Evolutionary conservation across 495 filamentous ascomycete genomes (phyloP).

Genomic region (Halenospora varia): DNA sequence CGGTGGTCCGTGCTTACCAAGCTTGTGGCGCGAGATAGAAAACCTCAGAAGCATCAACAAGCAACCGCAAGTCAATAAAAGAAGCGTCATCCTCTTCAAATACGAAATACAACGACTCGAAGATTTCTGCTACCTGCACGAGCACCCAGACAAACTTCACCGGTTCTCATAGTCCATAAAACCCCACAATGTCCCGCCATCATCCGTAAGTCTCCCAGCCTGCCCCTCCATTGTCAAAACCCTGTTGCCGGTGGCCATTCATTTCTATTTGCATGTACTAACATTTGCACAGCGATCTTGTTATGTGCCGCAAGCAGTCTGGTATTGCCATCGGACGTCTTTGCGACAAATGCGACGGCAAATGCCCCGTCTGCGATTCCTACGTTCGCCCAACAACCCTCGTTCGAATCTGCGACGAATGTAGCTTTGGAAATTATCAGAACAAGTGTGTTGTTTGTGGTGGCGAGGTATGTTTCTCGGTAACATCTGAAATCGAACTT

Average conservation of each 20-base stretch:
- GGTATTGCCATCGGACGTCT: constrained; percentile 98
- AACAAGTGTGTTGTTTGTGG: constrained; percentile 99
- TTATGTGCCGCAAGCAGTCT: constrained; percentile 99
- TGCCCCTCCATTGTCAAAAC: constrained; percentile 11
- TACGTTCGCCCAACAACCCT: constrained; percentile 98
- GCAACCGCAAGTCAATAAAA: too few relatives aligned
- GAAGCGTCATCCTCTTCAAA: background rate
- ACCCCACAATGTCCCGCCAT: constrained; percentile 63
- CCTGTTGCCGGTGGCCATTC: constrained; percentile 23
- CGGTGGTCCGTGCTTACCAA: constrained; percentile 21
- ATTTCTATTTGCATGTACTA: constrained; percentile 27
- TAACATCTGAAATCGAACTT: background rate
- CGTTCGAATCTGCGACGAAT: constrained; percentile 98
- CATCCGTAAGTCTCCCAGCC: constrained; percentile 56
- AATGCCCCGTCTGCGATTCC: constrained; percentile 97
- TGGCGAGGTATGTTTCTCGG: constrained; percentile 56
- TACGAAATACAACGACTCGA: background rate
- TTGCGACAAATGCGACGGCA: constrained; percentile 99
- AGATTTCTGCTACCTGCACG: too few relatives aligned
- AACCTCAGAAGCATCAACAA: background rate
- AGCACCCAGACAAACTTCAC: too few relatives aligned
- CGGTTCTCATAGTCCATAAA: constrained; percentile 1
- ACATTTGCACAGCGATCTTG: constrained; percentile 70
- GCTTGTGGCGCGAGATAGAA: background rate
- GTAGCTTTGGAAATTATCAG: constrained; percentile 98